Percentiles rank a stretch among this genome's conserved stretches.
Evolutionary conservation across 257 asterid genomes (phyloP).

Genomic region (Euphrasia confusa): DNA sequence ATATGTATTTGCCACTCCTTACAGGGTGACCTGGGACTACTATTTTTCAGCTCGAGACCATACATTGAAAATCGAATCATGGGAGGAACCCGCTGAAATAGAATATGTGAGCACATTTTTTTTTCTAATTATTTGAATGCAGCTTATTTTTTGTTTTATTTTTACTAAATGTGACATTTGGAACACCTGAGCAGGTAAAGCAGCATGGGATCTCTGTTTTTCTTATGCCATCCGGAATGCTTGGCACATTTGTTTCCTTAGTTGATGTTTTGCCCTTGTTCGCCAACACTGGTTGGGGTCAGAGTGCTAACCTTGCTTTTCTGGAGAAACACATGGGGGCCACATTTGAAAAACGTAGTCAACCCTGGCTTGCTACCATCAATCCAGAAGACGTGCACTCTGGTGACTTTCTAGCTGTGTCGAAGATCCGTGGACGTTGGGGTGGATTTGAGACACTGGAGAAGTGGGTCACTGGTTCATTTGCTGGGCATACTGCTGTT

Average conservation of each 20-base stretch:
- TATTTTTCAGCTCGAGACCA: constrained; percentile 84
- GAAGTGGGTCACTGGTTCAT: constrained; percentile 99
- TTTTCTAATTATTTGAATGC: constrained; percentile 3
- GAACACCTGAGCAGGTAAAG: constrained; percentile 63
- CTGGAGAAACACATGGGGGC: constrained; percentile 96
- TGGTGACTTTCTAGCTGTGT: constrained; percentile 93
- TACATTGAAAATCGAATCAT: constrained; percentile 65
- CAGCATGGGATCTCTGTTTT: constrained; percentile 93
- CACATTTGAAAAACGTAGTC: constrained; percentile 65
- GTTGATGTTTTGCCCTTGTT: constrained; percentile 93
- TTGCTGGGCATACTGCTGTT: constrained; percentile 98
- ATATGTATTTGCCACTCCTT: constrained; percentile 97
- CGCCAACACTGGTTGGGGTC: constrained; percentile 96
- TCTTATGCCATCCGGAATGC: constrained; percentile 99
- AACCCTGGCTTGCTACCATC: constrained; percentile 62
- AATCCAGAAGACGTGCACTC: constrained; percentile 83
- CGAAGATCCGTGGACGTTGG: constrained; percentile 99
- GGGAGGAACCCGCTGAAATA: constrained; percentile 94
- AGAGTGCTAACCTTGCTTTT: constrained; percentile 87
- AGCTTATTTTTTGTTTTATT: background rate
- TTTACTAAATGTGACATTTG: constrained; percentile 21
- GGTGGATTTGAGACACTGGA: constrained; percentile 99
- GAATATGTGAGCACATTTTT: constrained; percentile 60
- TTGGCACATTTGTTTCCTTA: constrained; percentile 88
- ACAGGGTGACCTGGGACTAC: constrained; percentile 96